Base-by-base conservation (phyloP, 495 filamentous ascomycete genomes). In the Bryoglossum gracile region DNA sequence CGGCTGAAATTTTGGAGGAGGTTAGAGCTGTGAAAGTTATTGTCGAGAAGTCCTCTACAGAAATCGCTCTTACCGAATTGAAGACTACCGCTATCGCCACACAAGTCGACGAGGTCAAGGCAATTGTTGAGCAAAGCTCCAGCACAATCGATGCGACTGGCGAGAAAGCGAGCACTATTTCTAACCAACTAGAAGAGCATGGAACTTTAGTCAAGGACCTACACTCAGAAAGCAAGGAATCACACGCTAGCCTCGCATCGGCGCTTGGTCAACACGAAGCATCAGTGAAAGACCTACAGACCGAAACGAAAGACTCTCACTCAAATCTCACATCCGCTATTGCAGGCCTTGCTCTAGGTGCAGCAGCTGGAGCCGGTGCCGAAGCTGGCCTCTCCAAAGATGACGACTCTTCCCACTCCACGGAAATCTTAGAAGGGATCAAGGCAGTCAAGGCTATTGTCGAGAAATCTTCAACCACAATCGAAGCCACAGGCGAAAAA, bases 101-200 rank as follows among this genome's bases (percentile, higher is more conserved):
- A n/a, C n/a, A n/a, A n/a, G n/a, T 60, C 10, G 34, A 46, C 9
- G 53, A 60, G 38, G 36, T 60, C 1, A 54, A 51, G 28, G 44
- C 53, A 11, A 19, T 55, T 18, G 48, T 51, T 13, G 48, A 54
- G 17, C 45, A 25, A 23, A 46, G 30, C 1, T 43, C 48, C 6
- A 24, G n/a, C 3, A 21, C 47, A 11, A 26, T 51, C 16, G 17
- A 51, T 17, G 16, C 41, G 3, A 43, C 28, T 2, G 48, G 53
- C 11, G 48, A 59, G 8, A 22, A 28, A 0, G 26, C 55, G 6
- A 49, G 39, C 14, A 24, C 26, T 9, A 46, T 55, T n/a, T 34
- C 25, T 19, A 37, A 42, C 24, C 52, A 59, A 21, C 21, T 59
- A 8, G 49, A 47, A 38, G 24, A 26, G 9, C 56, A 59, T 25